Conservation (phyloP, 495 filamentous ascomycete species). For the Tuber microsphaerosporum region DNA sequence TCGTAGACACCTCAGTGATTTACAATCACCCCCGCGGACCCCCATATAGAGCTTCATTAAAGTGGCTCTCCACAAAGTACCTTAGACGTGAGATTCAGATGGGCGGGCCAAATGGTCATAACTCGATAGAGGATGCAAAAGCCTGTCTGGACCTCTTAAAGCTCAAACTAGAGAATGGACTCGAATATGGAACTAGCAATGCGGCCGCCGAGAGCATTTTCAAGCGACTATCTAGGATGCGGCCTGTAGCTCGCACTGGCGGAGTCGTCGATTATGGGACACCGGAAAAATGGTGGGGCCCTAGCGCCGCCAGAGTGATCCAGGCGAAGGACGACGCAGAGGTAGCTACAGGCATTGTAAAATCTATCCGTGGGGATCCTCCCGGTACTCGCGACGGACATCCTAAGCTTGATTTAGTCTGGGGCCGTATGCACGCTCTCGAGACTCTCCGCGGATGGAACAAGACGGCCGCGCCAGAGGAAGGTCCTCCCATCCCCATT, state of each 20-base stretch:
- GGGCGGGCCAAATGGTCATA: conserved; percentile 62
- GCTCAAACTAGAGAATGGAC: conserved; percentile 88
- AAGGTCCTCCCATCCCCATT: background rate
- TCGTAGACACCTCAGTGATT: conserved; percentile 80
- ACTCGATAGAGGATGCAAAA: conserved; percentile 84
- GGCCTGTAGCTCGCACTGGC: conserved; percentile 56
- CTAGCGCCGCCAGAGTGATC: conserved; percentile 62
- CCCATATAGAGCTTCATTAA: conserved; percentile 67
- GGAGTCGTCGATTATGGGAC: conserved; percentile 87
- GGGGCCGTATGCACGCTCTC: conserved; percentile 77
- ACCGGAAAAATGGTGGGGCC: conserved; percentile 63
- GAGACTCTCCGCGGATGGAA: conserved; percentile 51
- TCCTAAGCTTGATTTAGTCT: conserved; percentile 77
- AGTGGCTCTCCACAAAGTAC: conserved; percentile 73
- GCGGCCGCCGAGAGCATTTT: conserved; percentile 76
- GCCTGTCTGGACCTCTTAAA: conserved; percentile 89
- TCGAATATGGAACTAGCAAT: conserved; percentile 70
- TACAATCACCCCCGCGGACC: conserved; percentile 71
- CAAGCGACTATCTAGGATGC: conserved; percentile 62
- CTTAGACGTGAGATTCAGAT: conserved; percentile 80
- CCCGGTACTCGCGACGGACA: conserved; percentile 56
- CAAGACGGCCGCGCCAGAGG: background rate
- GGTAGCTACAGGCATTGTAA: conserved; percentile 61
- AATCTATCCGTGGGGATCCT: conserved; percentile 61
- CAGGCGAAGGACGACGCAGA: conserved; percentile 68